Evolutionary conservation across 2,329 filamentous ascomycete genomes (phyloP).

Genomic region (Colletotrichum filicis): DNA sequence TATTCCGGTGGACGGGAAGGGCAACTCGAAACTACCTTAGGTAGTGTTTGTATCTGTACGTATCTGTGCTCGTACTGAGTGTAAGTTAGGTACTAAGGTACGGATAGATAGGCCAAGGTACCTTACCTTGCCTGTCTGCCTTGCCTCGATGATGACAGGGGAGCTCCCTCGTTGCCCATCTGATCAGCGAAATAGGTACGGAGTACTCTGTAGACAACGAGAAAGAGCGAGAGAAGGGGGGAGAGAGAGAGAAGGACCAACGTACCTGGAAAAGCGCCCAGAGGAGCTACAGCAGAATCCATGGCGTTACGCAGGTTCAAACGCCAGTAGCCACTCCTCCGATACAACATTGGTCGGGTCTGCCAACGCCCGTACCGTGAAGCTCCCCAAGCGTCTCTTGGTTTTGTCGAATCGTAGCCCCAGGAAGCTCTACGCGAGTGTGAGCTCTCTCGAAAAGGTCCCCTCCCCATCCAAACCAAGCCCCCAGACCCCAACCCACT

Average conservation of each 20-base stretch:
- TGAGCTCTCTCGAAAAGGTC: not conserved
- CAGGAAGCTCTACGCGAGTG: conserved; percentile 21
- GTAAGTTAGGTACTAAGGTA: not conserved
- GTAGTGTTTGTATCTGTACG: not conserved
- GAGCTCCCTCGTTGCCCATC: not conserved
- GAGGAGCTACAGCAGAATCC: not conserved
- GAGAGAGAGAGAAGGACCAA: not conserved
- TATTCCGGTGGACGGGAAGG: not conserved
- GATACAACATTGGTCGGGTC: conserved; percentile 30
- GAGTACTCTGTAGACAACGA: not conserved
- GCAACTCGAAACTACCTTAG: not conserved
- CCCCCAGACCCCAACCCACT: not conserved
- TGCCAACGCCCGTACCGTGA: conserved; percentile 20
- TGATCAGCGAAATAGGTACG: not conserved
- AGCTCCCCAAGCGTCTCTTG: conserved; percentile 18
- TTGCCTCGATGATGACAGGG: not conserved
- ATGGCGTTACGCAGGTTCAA: conserved; percentile 20
- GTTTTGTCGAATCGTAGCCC: conserved; percentile 15
- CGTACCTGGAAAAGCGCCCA: not conserved
- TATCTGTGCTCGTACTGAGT: no score
- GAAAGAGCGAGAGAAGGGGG: not conserved
- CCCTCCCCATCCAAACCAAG: not conserved
- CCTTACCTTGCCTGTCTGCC: not conserved
- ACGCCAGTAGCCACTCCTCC: conserved; percentile 27
- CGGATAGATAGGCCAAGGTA: not conserved